Base-by-base conservation (phyloP, 1,139 yeast genomes). In the Blastobotrys ciferrii region DNA sequence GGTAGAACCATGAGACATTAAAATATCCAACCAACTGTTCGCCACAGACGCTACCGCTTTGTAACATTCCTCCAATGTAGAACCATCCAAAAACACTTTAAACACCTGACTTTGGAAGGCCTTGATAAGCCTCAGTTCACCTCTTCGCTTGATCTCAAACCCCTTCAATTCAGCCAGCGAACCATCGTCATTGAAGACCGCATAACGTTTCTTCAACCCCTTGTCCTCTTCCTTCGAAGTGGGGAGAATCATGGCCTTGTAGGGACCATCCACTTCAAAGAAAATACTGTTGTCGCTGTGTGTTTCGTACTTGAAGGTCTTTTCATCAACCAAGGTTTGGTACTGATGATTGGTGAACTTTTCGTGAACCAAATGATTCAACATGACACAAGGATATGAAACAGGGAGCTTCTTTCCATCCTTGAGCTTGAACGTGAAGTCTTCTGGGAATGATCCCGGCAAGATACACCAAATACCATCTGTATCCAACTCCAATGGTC, bases 381-480 rank as follows among this genome's bases (percentile, higher is more conserved):
- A 73, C 97, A 94, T 92, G 2, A 95, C 87, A 67, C 98, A 91
- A 0, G 98, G 98, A 64, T 92, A 94, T 18, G 96, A 94, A 47
- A 91, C 74, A 45, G 79, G 76, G 6, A 88, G 69, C 50, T 78
- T 82, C 62, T 87, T 87, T 3, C 98, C 98, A 61, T 84, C 83
- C 56, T 81, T 79, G 56, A 87, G 67, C 54, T 80, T 77, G 62
- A 94, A 80, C 23, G 75, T 74, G 64, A 76, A 89, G 58, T 89
- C 87, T 61, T 92, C 98, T 0, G 99, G 99, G 64, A 94, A 94
- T 1, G 96, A 79, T 43, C 80, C 77, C 1, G 99, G 98, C 45
- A 94, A 72, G 57, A 91, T 92, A 78, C 99, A 94, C 99, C 99
- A 94, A 64, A 94, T 94, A 74, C 99, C 99, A 75, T 94, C 99